A percentile compares a stretch with the other conserved stretches of the same genome.
These are phyloP conservation scores for Cenchrus americanus DNA, from an alignment of 176 grass and related monocot species.

Conservation along the genomic window DNA sequence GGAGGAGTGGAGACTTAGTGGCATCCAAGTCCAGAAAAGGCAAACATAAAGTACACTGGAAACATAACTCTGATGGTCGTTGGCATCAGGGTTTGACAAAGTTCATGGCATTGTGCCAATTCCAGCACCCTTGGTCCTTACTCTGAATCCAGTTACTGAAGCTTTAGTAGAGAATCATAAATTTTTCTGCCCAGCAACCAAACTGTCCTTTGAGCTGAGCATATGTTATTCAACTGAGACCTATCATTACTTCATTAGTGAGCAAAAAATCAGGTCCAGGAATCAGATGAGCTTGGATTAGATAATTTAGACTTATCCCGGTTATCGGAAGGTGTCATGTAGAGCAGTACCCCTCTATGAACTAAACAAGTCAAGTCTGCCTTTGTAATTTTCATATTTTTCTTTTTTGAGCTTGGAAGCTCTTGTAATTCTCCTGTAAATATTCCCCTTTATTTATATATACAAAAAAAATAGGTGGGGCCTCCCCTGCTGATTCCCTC, in stretches of 20 bases:
- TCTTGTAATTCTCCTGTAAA: too few relatives aligned
- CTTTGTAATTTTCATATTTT: too few relatives aligned
- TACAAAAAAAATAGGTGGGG: too few relatives aligned
- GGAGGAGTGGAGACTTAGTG: slow-evolving; percentile 40
- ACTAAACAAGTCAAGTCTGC: slow-evolving; percentile 1
- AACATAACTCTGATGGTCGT: slow-evolving; percentile 11
- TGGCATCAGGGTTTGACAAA: neutral
- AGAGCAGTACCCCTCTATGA: slow-evolving; percentile 28
- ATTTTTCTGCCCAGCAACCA: slow-evolving; percentile 13
- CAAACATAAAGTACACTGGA: slow-evolving; percentile 22
- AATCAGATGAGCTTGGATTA: slow-evolving; percentile 21
- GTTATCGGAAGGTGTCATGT: slow-evolving; percentile 41
- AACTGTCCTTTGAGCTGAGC: neutral
- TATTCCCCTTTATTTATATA: too few relatives aligned
- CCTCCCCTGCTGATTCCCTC: too few relatives aligned
- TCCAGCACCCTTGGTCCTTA: neutral
- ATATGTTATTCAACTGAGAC: neutral
- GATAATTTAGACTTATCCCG: slow-evolving; percentile 24
- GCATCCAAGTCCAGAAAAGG: slow-evolving; percentile 19
- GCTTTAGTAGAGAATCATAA: neutral
- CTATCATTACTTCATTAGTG: slow-evolving; percentile 10
- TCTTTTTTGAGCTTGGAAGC: too few relatives aligned
- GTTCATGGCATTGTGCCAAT: neutral
- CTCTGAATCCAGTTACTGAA: slow-evolving; percentile 11
- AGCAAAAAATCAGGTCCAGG: neutral